Conservation (phyloP, 140 eudicot genomes). For the Oenanthe javanica region DNA sequence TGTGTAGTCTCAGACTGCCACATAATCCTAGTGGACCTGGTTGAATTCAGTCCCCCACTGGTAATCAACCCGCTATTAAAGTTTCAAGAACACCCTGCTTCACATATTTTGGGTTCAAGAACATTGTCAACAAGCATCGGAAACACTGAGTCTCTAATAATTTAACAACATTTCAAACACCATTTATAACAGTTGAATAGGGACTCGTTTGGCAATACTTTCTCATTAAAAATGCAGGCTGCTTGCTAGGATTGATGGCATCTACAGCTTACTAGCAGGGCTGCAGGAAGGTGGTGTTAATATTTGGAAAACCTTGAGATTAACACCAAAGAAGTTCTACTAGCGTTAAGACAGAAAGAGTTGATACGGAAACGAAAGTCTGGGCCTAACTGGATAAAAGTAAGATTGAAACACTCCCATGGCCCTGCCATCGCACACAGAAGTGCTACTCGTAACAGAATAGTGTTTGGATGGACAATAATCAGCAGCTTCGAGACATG, state of each 20-base stretch:
- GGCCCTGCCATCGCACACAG: not conserved
- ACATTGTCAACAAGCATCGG: not conserved
- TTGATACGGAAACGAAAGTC: not conserved
- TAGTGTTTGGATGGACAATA: not conserved
- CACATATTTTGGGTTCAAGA: not conserved
- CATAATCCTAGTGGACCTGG: not conserved
- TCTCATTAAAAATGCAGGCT: not conserved
- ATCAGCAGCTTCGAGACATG: not conserved
- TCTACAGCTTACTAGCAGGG: not conserved
- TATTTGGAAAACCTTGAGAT: not conserved
- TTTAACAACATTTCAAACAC: not conserved
- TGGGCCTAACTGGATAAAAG: not conserved
- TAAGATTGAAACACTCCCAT: too few relatives aligned
- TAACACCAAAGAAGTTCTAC: not conserved
- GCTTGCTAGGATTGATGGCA: not conserved
- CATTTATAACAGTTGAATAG: not conserved
- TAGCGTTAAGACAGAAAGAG: not conserved
- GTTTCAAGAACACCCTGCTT: not conserved
- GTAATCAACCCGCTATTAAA: not conserved
- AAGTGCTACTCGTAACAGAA: not conserved
- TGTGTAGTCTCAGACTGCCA: not conserved
- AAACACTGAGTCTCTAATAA: not conserved
- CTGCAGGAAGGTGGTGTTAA: not conserved
- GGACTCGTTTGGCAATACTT: not conserved
- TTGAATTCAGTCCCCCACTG: not conserved